phyloP scores from a whole-genome alignment of 768 basidiomycete genomes.

The Amanita polypyramis region DNA sequence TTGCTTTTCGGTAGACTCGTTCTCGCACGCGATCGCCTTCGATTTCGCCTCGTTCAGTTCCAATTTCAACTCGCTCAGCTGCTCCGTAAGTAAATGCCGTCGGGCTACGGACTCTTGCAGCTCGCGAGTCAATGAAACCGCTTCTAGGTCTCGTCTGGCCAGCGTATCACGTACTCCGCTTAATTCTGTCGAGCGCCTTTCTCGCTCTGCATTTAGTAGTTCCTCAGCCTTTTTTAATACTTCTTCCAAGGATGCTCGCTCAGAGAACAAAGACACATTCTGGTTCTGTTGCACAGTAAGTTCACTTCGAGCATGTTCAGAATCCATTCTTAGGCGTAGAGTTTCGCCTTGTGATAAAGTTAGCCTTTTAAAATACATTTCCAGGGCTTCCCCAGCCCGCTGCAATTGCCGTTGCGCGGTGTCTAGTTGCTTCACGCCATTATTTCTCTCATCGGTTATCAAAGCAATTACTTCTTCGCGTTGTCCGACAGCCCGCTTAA shows the following conservation, averaged over 20 bases:
- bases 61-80: neutral
- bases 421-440: neutral
- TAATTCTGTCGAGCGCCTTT: neutral
- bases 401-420: neutral
- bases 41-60: conserved; percentile 1
- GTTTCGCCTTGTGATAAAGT: neutral
- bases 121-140: conserved; percentile 2
- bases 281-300: neutral
- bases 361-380: neutral
- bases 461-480: neutral
- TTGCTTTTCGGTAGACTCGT: conserved; percentile 6
- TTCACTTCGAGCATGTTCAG: neutral
- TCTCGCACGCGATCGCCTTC: conserved; percentile 1
- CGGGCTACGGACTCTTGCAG: neutral
- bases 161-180: neutral
- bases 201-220: neutral
- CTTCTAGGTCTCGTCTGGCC: neutral
- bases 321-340: neutral
- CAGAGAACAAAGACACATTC: neutral
- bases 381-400: neutral
- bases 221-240: no score
- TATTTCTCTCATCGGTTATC: neutral
- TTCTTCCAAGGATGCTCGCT: no score
- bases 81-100: neutral
- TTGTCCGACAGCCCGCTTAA: neutral